Evolutionary conservation across 2,329 filamentous ascomycete species (phyloP).

Genomic region (Sphaerostilbella broomeana): DNA sequence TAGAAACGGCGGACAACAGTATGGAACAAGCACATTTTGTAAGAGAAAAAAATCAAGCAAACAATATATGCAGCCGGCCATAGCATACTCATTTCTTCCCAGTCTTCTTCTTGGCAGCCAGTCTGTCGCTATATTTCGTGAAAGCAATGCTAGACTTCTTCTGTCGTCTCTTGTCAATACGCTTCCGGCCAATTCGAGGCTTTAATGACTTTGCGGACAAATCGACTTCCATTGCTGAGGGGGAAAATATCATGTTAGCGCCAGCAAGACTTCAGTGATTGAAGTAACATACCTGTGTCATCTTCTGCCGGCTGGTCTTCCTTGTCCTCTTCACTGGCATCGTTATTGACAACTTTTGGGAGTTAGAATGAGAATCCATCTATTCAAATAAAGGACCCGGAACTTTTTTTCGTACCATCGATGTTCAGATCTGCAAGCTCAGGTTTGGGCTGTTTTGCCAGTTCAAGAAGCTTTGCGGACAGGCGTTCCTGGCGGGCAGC

Average conservation of each 20-base stretch:
- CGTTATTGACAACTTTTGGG: conserved; percentile 16
- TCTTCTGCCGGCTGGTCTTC: conserved; percentile 26
- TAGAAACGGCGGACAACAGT: background rate
- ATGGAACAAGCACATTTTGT: conserved; percentile 6
- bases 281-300: conserved; percentile 20
- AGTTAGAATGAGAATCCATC: background rate
- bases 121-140: conserved; percentile 48
- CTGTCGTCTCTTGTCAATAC: conserved; percentile 50
- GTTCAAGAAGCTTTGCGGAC: conserved; percentile 75
- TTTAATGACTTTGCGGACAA: conserved; percentile 32
- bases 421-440: conserved; percentile 44
- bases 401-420: no score
- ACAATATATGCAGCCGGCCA: background rate
- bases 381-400: background rate
- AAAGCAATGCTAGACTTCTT: conserved; percentile 56
- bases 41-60: conserved; percentile 9
- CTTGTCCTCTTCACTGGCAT: conserved; percentile 21
- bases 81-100: conserved; percentile 13
- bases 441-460: conserved; percentile 73
- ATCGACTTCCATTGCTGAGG: conserved; percentile 53
- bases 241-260: conserved; percentile 8
- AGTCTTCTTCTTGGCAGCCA: conserved; percentile 39
- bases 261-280: background rate
- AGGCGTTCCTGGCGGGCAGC: conserved; percentile 73
- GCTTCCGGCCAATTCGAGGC: conserved; percentile 39